A percentile compares a stretch with the other conserved stretches of the same genome.
These are phyloP conservation scores for Stemphylium beticola DNA, from an alignment of 2,329 filamentous ascomycete genomes.

Conservation along the genomic window DNA sequence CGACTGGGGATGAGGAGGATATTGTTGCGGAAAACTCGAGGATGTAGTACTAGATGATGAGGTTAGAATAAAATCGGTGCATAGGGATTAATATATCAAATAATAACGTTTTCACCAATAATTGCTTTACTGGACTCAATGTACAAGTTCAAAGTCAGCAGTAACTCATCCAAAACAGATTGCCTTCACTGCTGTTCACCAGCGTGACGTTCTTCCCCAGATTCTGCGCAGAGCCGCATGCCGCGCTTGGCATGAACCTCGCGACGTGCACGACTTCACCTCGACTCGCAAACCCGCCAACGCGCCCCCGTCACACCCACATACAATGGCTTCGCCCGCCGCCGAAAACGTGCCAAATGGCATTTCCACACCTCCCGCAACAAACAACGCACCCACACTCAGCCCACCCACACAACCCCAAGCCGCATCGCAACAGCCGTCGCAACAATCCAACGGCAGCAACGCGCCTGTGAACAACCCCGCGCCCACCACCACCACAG, in stretches of 20 bases:
- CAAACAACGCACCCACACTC: conserved; percentile 38
- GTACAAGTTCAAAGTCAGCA: too few relatives aligned
- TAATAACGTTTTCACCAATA: neutral
- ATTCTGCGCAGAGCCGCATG: conserved; percentile 17
- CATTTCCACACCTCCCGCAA: conserved; percentile 48
- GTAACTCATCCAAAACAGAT: too few relatives aligned
- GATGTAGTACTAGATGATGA: neutral
- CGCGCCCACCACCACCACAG: conserved; percentile 10
- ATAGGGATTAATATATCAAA: neutral
- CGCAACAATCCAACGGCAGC: conserved; percentile 25
- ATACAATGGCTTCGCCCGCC: conserved; percentile 48
- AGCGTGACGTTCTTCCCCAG: conserved; percentile 7
- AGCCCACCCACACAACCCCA: conserved; percentile 40
- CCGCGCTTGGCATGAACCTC: conserved; percentile 9
- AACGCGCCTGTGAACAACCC: conserved; percentile 2
- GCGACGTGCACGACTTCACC: conserved; percentile 6
- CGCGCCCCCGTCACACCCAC: conserved; percentile 7
- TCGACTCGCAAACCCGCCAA: neutral
- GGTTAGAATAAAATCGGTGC: neutral
- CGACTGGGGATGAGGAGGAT: conserved; percentile 41
- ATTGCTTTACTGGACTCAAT: too few relatives aligned
- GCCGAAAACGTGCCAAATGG: conserved; percentile 45
- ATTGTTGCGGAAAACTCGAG: neutral
- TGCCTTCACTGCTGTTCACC: too few relatives aligned
- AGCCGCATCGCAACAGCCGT: conserved; percentile 10